Base-by-base conservation (phyloP, 768 basidiomycete species). In the Calocybe cyanea region DNA sequence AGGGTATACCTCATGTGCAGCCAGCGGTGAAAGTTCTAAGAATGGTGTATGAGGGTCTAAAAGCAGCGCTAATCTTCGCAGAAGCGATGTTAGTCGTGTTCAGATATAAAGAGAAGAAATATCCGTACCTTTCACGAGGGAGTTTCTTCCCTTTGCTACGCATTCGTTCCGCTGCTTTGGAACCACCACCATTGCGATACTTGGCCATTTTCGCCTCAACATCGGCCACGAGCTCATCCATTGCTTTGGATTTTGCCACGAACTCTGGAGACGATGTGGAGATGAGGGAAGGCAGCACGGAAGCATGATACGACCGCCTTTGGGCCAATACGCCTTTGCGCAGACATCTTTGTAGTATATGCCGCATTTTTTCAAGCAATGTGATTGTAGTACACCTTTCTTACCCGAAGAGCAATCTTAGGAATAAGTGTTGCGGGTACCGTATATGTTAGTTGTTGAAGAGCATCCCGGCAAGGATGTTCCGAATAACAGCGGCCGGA, bases 31-130 rank as follows among this genome's bases (percentile, higher is more conserved):
- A 2, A 97, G 71, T 61, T 97, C 93, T 14, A 97, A 69, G 61
- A 95, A 97, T 0, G 94, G 92, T 3, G 89, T 84, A 55, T 85
- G 78, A 4, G 88, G 85, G 62, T 97, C 93, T 19, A 97, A 66
- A 11, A 97, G 68, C 15, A 85, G 69, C 1, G 72, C 71, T 28
- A 95, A 67, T 44, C 92, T 93, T 30, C 25, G 6, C 5, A 19
- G 30, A 15, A 31, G 23, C 34, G 32, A 36, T 41, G 14, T 40
- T 38, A 14, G 39, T 46, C 20, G 38, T 14, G 8, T 21, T 37
- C 31, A 15, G n/a, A 5, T 25, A 7, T 15, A n/a, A 47, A 21
- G 39, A 8, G 28, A 33, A 37, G 35, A 33, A 39, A 46, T 23
- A 43, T 18, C 56, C 73, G 50, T 33, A 90, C 91, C 92, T 75